Base-by-base conservation (phyloP, 176 grass and related monocot species). In the Pharus latifolius region DNA sequence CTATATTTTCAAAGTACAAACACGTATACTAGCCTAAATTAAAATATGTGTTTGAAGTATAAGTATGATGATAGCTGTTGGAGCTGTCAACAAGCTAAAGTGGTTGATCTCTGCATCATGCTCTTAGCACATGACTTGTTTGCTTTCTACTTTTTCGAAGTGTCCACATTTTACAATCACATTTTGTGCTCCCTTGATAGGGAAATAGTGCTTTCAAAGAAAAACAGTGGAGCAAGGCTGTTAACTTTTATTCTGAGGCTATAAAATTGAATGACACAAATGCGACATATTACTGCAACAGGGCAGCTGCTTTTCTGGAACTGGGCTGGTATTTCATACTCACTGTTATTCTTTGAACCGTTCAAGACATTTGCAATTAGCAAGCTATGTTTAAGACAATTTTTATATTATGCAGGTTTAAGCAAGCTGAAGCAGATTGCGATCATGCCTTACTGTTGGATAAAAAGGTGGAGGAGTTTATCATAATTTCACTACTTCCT, bases 211-310 rank as follows among this genome's bases (percentile, higher is more conserved):
- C 87, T 58, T 99, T 83, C 61, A 99, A 91, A 75, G 71, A 51
- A 71, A 94, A 50, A 81, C 52, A 99, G 41, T 99, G 90, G 95
- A 86, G 76, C 73, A 99, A 88, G 77, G 95, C 95, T 1, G 78
- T 85, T 73, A 78, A 73, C 30, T 85, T 81, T 63, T 99, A 99
- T 85, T 88, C 95, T 48, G 76, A 91, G 72, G 90, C 90, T 35
- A 91, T 94, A 63, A 79, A 80, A 73, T 70, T 94, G 65, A 84
- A 83, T 58, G 65, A 65, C 81, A 65, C 81, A 78, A 94, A 91
- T 85, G 87, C 95, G 67, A 99, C 84, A 40, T 99, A 91, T 73
- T 99, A 91, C 72, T 88, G 90, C 77, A 99, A 99, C 63, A 99
- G 95, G 75, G 87, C 95, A 60, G 95, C 95, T 81, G 95, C 95